These are phyloP conservation scores for Pichia membranifaciens DNA, from an alignment of 805 yeast genomes.

Conservation along the genomic window DNA sequence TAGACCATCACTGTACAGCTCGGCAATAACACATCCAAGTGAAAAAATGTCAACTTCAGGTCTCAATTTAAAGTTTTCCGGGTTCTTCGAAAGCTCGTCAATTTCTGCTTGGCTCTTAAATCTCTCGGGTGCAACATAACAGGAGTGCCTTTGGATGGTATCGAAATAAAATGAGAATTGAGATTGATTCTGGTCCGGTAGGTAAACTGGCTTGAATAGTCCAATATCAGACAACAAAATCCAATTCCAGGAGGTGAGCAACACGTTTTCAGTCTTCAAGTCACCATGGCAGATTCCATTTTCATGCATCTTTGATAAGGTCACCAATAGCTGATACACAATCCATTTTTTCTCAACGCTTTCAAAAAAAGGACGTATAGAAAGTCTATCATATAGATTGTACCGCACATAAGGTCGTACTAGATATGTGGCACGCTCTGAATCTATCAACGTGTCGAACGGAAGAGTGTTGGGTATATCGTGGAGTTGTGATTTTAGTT, in stretches of 20 bases:
- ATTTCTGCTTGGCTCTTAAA: conserved; percentile 37
- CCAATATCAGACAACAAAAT: conserved; percentile 77
- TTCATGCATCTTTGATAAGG: conserved; percentile 58
- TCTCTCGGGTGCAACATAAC: conserved; percentile 94
- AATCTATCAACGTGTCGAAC: conserved; percentile 69
- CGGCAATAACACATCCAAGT: conserved; percentile 85
- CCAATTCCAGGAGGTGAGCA: conserved; percentile 90
- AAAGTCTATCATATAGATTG: conserved; percentile 79
- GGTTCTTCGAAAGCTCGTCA: conserved; percentile 13
- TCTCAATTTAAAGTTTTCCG: conserved; percentile 33
- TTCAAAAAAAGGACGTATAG: conserved; percentile 83
- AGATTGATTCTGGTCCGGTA: conserved; percentile 92
- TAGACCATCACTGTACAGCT: conserved; percentile 78
- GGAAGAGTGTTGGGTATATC: conserved; percentile 62
- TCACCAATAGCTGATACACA: conserved; percentile 68
- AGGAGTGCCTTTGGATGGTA: conserved; percentile 76
- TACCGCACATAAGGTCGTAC: conserved; percentile 75
- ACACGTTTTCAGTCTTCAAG: conserved; percentile 81
- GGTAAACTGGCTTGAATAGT: conserved; percentile 69
- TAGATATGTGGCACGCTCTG: conserved; percentile 87
- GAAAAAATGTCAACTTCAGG: conserved; percentile 77
- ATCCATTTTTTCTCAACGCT: conserved; percentile 79
- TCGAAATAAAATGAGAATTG: conserved; percentile 90
- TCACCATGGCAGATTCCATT: conserved; percentile 76
- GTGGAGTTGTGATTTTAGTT: conserved; percentile 35